Base-by-base conservation (phyloP, 2,329 filamentous ascomycete species). In the Chaetomium sp. region DNA sequence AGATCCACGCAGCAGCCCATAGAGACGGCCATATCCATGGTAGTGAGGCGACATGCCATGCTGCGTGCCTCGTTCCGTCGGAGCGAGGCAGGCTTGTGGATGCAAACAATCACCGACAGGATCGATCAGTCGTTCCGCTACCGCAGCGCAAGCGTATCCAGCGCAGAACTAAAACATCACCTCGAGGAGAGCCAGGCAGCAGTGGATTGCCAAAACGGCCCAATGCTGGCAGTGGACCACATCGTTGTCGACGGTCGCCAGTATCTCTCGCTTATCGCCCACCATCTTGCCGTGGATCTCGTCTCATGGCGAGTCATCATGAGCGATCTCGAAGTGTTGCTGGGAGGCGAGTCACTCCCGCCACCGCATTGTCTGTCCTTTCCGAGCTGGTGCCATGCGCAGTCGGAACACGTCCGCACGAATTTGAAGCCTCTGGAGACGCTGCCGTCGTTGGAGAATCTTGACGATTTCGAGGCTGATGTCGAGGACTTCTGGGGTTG, bases 61-160 rank as follows among this genome's bases (percentile, higher is more conserved):
- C 25, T 53, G 23, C 50, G 50, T 31, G 25, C 25, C 25, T 29
- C 23, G 50, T 53, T 27, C 50, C 50, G 25, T 27, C 50, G 50
- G 23, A 29, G 25, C 50, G 25, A 53, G 25, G 50, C 21, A 53
- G 50, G 50, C 25, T 29, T 31, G 25, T 29, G 50, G 50, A 13
- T 53, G 50, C 47, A 50, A 50, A 50, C 47, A 50, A 50, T 50
- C 21, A 50, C 10, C 50, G 50, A 27, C 50, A 53, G 50, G 21
- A 53, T 53, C 50, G 50, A 53, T 29, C 50, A 29, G 25, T 53
- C 50, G 50, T 53, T 53, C 50, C 50, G 50, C 50, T 53, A 27
- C 50, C 50, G 27, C 27, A 53, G 50, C 23, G 21, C 50, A 53
- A 53, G 50, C 50, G 25, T 27, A 53, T 53, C 50, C 21, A 53